phyloP scores from a whole-genome alignment of 2,329 filamentous ascomycete genomes.

The Trichoderma sp. region DNA sequence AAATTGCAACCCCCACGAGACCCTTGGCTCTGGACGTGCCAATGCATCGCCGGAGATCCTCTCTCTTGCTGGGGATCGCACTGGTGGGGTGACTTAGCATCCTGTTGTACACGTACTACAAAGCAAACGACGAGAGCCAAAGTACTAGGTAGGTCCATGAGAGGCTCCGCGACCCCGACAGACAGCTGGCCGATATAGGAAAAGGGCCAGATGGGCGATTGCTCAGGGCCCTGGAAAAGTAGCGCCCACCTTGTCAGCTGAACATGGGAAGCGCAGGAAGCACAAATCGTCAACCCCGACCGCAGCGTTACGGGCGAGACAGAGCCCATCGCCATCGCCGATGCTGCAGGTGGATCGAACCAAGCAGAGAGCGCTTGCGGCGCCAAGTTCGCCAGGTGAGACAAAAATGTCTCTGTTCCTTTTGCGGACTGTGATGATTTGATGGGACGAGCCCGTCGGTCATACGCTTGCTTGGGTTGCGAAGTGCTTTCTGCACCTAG shows the following conservation, averaged over 20 bases:
- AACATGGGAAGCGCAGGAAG: constrained; percentile 5
- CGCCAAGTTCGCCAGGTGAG: constrained; percentile 9
- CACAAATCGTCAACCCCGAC: neutral
- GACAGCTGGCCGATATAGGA: neutral
- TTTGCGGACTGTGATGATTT: constrained; percentile 1
- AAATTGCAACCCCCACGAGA: constrained; percentile 18
- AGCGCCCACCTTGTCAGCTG: constrained; percentile 6
- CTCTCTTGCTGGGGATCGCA: constrained; percentile 9
- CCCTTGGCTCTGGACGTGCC: neutral
- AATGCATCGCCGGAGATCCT: constrained; percentile 17
- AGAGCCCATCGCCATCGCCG: neutral
- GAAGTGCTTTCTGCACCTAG: neutral
- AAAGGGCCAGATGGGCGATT: neutral
- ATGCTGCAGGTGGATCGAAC: constrained; percentile 2
- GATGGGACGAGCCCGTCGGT: too few relatives aligned
- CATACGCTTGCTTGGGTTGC: neutral
- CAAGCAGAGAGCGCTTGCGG: constrained; percentile 12
- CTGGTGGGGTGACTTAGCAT: constrained; percentile 11
- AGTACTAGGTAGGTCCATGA: neutral
- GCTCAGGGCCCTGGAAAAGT: neutral
- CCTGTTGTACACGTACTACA: too few relatives aligned
- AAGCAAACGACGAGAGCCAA: neutral
- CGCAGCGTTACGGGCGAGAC: constrained; percentile 6
- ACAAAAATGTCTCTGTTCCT: neutral
- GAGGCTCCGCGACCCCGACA: neutral